These are phyloP conservation scores for Botrytis cinerea DNA, from an alignment of 2,329 filamentous ascomycete genomes.

Conservation along the genomic window DNA sequence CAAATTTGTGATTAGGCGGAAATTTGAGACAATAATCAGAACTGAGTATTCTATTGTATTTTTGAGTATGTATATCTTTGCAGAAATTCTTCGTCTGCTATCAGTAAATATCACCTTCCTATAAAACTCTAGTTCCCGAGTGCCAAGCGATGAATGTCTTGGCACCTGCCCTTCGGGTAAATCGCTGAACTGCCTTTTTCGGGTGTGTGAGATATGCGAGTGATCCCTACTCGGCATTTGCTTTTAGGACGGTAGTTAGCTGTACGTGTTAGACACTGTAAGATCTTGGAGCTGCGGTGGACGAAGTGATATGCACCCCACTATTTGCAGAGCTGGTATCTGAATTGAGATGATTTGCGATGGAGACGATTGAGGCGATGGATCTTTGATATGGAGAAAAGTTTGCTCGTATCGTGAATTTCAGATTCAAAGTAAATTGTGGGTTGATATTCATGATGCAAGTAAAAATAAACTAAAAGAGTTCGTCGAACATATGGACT, in stretches of 20 bases:
- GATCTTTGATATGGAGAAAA: not conserved
- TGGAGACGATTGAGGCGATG: not conserved
- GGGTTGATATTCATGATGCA: not conserved
- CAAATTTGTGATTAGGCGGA: not conserved
- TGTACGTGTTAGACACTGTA: not conserved
- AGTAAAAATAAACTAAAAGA: not conserved
- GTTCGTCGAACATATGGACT: not conserved
- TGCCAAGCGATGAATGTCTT: not conserved
- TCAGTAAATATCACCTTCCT: slow-evolving; percentile 2
- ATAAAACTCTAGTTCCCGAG: not conserved
- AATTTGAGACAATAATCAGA: too few relatives aligned
- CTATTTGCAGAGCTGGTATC: not conserved
- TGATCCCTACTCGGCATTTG: not conserved
- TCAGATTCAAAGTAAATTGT: not conserved
- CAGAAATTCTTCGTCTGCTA: not conserved
- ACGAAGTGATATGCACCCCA: not conserved
- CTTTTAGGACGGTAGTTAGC: not conserved
- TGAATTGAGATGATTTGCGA: not conserved
- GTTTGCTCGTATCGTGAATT: not conserved
- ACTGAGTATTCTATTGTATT: not conserved
- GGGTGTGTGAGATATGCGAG: not conserved
- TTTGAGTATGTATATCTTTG: not conserved
- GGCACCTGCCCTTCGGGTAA: slow-evolving; percentile 9
- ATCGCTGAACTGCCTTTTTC: not conserved
- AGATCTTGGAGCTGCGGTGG: not conserved